A percentile compares a stretch with the other conserved stretches of the same genome.
Evolutionary conservation across 371 early-diverging fungal genomes (phyloP).

Genomic region (Mucor circinelloides): DNA sequence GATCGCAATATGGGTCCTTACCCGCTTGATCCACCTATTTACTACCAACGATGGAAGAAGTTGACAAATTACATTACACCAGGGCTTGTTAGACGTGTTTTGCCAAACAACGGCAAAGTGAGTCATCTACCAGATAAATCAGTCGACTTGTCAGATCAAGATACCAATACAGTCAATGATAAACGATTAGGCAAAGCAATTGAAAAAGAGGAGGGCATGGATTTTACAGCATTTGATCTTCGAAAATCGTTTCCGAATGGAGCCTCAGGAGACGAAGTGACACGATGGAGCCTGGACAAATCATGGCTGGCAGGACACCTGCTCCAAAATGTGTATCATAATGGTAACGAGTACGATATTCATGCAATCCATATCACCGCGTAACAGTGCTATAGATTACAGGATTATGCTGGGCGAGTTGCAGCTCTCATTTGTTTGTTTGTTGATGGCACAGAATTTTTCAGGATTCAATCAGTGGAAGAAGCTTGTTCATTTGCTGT

Average conservation of each 20-base stretch:
- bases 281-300: constrained; percentile 89
- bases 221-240: constrained; percentile 76
- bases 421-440: constrained; percentile 79
- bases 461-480: constrained; percentile 93
- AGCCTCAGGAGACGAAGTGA: constrained; percentile 72
- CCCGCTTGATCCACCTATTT: constrained; percentile 70
- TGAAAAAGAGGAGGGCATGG: constrained; percentile 48
- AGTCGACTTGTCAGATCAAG: constrained; percentile 9
- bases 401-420: constrained; percentile 74
- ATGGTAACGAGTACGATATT: constrained; percentile 34
- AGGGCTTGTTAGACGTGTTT: constrained; percentile 54
- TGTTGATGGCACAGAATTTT: constrained; percentile 83
- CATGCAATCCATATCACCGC: not conserved
- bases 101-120: constrained; percentile 65
- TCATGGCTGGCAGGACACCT: constrained; percentile 75
- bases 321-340: constrained; percentile 43
- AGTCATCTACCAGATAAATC: constrained; percentile 41
- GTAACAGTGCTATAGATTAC: constrained; percentile 26
- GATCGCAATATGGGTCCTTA: constrained; percentile 88
- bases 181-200: constrained; percentile 41
- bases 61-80: constrained; percentile 69
- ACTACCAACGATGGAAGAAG: constrained; percentile 73
- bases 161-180: constrained; percentile 21
- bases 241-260: constrained; percentile 79
- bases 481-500: constrained; percentile 70